Conservation (phyloP, 768 basidiomycete genomes). For the Gloeophyllum trabeum region DNA sequence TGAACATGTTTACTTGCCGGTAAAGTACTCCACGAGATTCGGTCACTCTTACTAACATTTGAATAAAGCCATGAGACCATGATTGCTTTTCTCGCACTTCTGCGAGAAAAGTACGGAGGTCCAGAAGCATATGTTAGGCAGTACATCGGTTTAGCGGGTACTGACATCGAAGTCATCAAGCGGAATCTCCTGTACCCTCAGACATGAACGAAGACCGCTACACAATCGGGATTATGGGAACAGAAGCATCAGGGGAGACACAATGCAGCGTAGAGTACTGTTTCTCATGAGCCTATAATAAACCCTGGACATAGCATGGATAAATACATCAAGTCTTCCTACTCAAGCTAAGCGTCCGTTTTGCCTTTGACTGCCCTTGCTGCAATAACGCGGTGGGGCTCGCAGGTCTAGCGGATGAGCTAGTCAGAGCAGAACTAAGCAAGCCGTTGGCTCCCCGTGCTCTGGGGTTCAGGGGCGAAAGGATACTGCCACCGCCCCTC, state of each 20-base stretch:
- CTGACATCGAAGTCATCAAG: constrained; percentile 50
- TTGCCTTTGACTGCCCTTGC: constrained; percentile 23
- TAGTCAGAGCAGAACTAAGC: constrained; percentile 17
- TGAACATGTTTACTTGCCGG: constrained; percentile 81
- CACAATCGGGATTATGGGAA: too few species aligned
- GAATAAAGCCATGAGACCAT: constrained; percentile 56
- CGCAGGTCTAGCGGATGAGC: constrained; percentile 13
- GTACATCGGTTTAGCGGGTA: constrained; percentile 46
- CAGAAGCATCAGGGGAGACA: too few species aligned
- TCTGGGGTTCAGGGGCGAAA: constrained; percentile 70
- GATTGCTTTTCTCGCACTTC: constrained; percentile 51
- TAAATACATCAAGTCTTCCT: constrained; percentile 20
- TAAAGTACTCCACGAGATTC: constrained; percentile 17
- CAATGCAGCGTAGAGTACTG: too few species aligned
- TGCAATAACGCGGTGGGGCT: constrained; percentile 20
- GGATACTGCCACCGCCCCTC: constrained; percentile 25
- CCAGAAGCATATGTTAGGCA: constrained; percentile 50
- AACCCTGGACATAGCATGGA: not conserved
- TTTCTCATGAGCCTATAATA: too few species aligned
- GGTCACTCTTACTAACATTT: not conserved
- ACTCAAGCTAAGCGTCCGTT: constrained; percentile 29
- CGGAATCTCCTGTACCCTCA: constrained; percentile 47
- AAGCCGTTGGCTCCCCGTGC: constrained; percentile 40
- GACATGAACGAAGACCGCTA: too few species aligned
- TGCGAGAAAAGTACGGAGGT: constrained; percentile 58